A percentile compares a stretch with the other conserved stretches of the same genome.
phyloP scores from a whole-genome alignment of 768 basidiomycete species.

The Gymnopilus junonius region DNA sequence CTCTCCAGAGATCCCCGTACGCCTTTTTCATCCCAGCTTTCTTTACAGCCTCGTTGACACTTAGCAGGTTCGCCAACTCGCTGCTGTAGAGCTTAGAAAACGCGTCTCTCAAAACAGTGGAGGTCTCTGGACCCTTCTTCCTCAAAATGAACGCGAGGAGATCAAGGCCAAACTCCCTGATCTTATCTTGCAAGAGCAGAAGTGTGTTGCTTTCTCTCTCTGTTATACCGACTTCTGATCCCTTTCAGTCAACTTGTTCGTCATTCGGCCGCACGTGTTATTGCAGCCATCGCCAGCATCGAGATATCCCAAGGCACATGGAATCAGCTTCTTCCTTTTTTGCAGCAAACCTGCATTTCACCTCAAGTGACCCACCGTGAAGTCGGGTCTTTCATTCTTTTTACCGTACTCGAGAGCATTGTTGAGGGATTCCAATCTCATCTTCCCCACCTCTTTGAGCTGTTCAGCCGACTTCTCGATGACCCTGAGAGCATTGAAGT shows the following conservation, averaged over 20 bases:
- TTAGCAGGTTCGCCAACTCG: constrained; percentile 89
- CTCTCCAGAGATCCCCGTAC: constrained; percentile 82
- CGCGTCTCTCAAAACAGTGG: constrained; percentile 82
- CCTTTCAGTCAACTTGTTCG: constrained; percentile 80
- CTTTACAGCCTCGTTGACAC: constrained; percentile 9
- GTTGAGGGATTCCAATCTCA: constrained; percentile 88
- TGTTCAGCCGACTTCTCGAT: constrained; percentile 71
- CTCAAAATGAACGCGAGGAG: constrained; percentile 69
- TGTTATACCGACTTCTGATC: constrained; percentile 16
- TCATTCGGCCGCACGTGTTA: constrained; percentile 89
- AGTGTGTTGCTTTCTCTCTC: constrained; percentile 50
- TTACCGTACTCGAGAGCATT: constrained; percentile 89
- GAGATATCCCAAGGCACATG: constrained; percentile 83
- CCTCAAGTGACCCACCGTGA: constrained; percentile 78
- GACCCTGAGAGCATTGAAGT: constrained; percentile 92
- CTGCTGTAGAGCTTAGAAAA: constrained; percentile 96
- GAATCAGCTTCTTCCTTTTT: constrained; percentile 87
- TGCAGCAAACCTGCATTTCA: constrained; percentile 78
- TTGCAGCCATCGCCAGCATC: constrained; percentile 89
- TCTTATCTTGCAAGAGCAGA: constrained; percentile 75
- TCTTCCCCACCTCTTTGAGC: constrained; percentile 72
- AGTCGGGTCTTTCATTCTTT: constrained; percentile 89
- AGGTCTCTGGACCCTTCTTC: constrained; percentile 78
- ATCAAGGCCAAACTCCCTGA: constrained; percentile 87
- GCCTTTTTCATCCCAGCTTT: constrained; percentile 35